Evolutionary conservation across 1,139 yeast genomes (phyloP), one percentile per base, ranked within the genome.

Genomic region (Yamadazyma kanchanaburiensis): DNA sequence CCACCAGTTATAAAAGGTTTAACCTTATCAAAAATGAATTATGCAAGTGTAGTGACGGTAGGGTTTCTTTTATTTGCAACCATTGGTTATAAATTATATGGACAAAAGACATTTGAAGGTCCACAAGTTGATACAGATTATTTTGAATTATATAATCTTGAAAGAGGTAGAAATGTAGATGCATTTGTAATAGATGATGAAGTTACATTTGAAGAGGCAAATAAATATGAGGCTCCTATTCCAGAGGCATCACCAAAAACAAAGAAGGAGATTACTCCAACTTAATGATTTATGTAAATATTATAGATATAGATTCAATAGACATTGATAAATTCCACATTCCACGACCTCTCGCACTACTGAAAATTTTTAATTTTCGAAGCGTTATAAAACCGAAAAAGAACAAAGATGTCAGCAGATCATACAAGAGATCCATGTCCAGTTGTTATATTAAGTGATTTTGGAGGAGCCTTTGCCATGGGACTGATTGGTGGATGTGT

Each of bases 341-440:
- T n/a, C n/a, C n/a, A n/a, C n/a, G n/a, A n/a, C n/a, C n/a, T n/a
- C n/a, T n/a, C n/a, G n/a, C 22, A 9, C 11, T 21, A 21, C 22
- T n/a, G 11, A 6, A n/a, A n/a, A n/a, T n/a, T n/a, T n/a, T n/a
- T n/a, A n/a, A n/a, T n/a, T n/a, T 13, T 23, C 25, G 25, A 16
- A 14, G 15, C 9, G 20, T 24, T 21, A 19, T 25, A 12, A 17
- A 17, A 23, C 24, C 15, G 26, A 28, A 28, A 28, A 28, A 23
- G 13, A 25, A 6, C 22, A 17, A 58, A 31, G 23, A 80, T 81
- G 89, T 80, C 91, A 29, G 96, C 96, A 36, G 98, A 94, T 68
- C 98, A 91, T 63, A 78, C 96, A 26, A 85, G 98, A 78, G 99
- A 91, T 59, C 99, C 99, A 51, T 91, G 99, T 69, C 99, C 98